Conservation (phyloP, 1,284 basidiomycete species). For the Hymenochaete sp. region DNA sequence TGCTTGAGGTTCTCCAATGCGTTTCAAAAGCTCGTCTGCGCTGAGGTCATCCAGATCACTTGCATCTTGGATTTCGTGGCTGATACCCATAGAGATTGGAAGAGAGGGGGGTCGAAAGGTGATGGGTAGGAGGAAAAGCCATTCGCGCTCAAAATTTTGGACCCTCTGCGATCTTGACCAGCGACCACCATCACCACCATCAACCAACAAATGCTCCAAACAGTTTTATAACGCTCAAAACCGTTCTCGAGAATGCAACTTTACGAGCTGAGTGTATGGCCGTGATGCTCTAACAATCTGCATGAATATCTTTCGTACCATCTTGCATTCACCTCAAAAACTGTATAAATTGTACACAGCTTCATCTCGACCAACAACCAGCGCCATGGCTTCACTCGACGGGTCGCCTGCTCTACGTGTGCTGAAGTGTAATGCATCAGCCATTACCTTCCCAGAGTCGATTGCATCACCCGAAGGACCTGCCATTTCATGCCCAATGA, state of each 20-base stretch:
- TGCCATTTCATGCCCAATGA: slow-evolving; percentile 35
- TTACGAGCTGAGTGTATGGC: too few relatives aligned
- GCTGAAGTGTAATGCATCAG: slow-evolving; percentile 45
- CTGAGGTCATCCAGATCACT: slow-evolving; percentile 2
- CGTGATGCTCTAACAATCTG: background rate
- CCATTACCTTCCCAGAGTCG: slow-evolving; percentile 41
- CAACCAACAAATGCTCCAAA: too few relatives aligned
- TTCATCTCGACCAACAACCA: slow-evolving; percentile 1
- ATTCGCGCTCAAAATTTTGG: too few relatives aligned
- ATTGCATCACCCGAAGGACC: slow-evolving; percentile 29
- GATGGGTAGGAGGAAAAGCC: too few relatives aligned
- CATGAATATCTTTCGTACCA: background rate
- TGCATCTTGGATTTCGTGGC: background rate
- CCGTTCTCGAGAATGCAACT: too few relatives aligned
- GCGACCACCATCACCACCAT: too few relatives aligned
- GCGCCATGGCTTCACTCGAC: background rate
- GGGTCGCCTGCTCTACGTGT: slow-evolving; percentile 24
- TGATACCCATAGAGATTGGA: too few relatives aligned
- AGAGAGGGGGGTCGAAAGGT: too few relatives aligned
- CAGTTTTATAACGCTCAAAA: too few relatives aligned
- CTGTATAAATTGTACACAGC: slow-evolving; percentile 1
- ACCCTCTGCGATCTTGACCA: too few relatives aligned
- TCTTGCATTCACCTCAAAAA: background rate
- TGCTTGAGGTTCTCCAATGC: slow-evolving; percentile 28
- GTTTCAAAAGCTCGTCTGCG: slow-evolving; percentile 31